Conservation (phyloP, 2,329 filamentous ascomycete genomes). For the Corinectria fuckeliana region DNA sequence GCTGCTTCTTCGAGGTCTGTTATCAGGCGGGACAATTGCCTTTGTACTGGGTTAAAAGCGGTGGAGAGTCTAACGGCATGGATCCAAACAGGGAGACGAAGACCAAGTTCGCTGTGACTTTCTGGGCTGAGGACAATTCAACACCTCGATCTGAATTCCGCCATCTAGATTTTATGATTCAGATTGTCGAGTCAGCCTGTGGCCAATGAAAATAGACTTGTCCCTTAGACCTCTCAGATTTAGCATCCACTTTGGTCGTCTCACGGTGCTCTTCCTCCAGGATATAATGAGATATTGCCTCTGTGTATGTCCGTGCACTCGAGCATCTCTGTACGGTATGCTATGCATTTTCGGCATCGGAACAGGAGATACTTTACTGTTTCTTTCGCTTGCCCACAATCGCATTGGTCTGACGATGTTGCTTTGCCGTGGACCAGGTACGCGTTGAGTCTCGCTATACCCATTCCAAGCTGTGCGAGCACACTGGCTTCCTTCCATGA, state of each 20-base stretch:
- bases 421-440: not conserved
- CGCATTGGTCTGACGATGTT: not conserved
- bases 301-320: not conserved
- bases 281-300: not conserved
- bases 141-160: slow-evolving; percentile 65
- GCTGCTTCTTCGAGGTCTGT: slow-evolving; percentile 60
- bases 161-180: slow-evolving; percentile 65
- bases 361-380: not conserved
- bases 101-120: slow-evolving; percentile 63
- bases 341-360: not conserved
- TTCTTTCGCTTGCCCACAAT: not conserved
- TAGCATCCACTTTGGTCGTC: not conserved
- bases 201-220: too few species aligned
- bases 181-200: too few species aligned
- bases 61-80: slow-evolving; percentile 69
- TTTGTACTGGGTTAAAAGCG: slow-evolving; percentile 64
- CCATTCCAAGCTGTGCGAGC: slow-evolving; percentile 26
- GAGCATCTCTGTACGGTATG: not conserved
- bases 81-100: slow-evolving; percentile 48
- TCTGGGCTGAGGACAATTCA: slow-evolving; percentile 64
- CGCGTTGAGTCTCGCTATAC: slow-evolving; percentile 28
- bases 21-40: slow-evolving; percentile 60
- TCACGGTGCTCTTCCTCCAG: not conserved
- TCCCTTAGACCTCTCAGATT: too few species aligned
- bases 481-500: slow-evolving; percentile 27